Percentiles rank a stretch among this genome's conserved stretches.
phyloP scores from a whole-genome alignment of 495 filamentous ascomycete species.

The Podospora didyma region DNA sequence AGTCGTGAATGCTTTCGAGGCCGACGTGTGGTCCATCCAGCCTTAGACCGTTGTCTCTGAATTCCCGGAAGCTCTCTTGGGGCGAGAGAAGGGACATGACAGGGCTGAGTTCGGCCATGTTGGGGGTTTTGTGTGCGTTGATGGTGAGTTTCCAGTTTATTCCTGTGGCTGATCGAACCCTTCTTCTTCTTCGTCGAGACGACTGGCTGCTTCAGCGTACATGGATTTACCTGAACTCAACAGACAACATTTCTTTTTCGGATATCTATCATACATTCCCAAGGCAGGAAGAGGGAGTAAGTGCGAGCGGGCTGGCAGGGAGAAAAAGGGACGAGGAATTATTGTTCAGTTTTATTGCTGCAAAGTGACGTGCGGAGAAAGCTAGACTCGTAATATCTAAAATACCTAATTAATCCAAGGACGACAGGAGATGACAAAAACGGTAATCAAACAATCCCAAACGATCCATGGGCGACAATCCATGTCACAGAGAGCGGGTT shows the following conservation, averaged over 20 bases:
- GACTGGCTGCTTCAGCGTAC: too few species aligned
- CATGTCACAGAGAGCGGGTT: not conserved
- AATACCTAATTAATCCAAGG: not conserved
- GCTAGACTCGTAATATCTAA: not conserved
- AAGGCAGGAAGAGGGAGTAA: not conserved
- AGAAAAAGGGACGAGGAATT: not conserved
- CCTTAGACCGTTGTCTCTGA: conserved; percentile 6
- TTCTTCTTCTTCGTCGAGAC: too few species aligned
- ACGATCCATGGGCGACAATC: not conserved
- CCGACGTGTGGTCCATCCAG: conserved; percentile 2
- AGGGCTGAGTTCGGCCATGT: not conserved
- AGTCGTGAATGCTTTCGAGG: conserved; percentile 26
- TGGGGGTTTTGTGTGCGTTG: not conserved
- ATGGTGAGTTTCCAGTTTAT: too few species aligned
- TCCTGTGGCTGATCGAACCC: too few species aligned
- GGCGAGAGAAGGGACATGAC: not conserved
- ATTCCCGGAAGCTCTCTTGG: conserved; percentile 8
- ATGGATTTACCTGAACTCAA: too few species aligned
- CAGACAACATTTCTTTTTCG: too few species aligned
- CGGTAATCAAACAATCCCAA: conserved; percentile 7
- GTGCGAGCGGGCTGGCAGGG: too few species aligned
- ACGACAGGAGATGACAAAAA: conserved; percentile 3
- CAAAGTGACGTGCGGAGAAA: not conserved
- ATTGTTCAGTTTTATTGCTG: too few species aligned
- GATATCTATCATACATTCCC: too few species aligned